phyloP scores from a whole-genome alignment of 768 basidiomycete species.

The Pulveroboletus sp. region DNA sequence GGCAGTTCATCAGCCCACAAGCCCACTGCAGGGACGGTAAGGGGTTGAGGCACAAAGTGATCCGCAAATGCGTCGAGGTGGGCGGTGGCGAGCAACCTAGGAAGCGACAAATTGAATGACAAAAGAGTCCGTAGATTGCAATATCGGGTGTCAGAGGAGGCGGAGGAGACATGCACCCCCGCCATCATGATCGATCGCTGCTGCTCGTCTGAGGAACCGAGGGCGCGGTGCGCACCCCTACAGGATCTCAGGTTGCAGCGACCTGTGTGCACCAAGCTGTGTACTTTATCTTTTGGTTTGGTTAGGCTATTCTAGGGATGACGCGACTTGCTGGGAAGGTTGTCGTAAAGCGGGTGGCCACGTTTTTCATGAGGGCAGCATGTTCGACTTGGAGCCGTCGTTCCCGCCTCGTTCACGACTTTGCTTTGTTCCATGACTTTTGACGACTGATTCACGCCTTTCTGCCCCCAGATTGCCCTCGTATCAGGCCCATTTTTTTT shows the following conservation, averaged over 20 bases:
- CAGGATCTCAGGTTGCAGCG: no score
- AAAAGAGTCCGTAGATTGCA: not conserved
- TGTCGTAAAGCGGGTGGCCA: slow-evolving; percentile 29
- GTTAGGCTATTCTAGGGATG: not conserved
- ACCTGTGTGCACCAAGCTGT: no score
- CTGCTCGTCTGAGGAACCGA: no score
- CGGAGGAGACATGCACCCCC: not conserved
- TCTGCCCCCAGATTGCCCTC: slow-evolving; percentile 6
- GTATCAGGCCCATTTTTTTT: slow-evolving; percentile 3
- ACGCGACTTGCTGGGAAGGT: slow-evolving; percentile 10
- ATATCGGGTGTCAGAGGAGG: not conserved
- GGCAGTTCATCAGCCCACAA: no score
- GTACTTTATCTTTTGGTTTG: slow-evolving; percentile 2
- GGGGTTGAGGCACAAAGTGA: no score
- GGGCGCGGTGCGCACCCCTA: no score
- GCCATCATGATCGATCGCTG: not conserved
- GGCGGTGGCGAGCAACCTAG: not conserved
- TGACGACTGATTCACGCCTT: slow-evolving; percentile 27
- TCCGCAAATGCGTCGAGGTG: slow-evolving; percentile 7
- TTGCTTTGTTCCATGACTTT: slow-evolving; percentile 30
- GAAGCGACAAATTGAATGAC: slow-evolving; percentile 1
- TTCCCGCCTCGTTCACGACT: slow-evolving; percentile 24
- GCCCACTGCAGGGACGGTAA: no score
- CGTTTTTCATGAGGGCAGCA: slow-evolving; percentile 22
- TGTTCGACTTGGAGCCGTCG: slow-evolving; percentile 21